phyloP scores from a whole-genome alignment of 1,139 yeast genomes.

The Blastobotrys persicus region DNA sequence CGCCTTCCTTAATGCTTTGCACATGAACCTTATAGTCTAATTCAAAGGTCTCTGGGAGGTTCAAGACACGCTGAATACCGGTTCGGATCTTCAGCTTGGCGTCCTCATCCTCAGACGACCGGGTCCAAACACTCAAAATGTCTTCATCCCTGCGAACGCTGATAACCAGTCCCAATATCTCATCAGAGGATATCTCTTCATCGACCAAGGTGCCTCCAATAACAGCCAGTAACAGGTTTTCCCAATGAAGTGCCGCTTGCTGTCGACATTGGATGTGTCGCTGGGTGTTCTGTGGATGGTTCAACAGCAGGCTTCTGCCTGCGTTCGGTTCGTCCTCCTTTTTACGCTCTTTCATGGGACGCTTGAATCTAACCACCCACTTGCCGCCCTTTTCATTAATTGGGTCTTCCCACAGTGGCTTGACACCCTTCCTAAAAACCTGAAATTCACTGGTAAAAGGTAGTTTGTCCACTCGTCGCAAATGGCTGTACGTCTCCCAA shows the following conservation, averaged over 20 bases:
- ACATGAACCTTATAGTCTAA: conserved; percentile 36
- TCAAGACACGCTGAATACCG: conserved; percentile 28
- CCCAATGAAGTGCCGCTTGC: conserved; percentile 37
- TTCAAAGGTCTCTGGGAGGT: conserved; percentile 26
- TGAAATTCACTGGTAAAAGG: conserved; percentile 58
- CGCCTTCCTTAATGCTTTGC: conserved; percentile 31
- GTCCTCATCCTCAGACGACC: conserved; percentile 23
- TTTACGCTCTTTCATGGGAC: conserved; percentile 29
- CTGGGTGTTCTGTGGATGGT: conserved; percentile 13
- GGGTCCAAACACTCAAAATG: conserved; percentile 39
- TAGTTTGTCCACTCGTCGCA: conserved; percentile 49
- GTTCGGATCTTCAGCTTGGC: conserved; percentile 22
- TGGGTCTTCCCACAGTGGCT: conserved; percentile 75
- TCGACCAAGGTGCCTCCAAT: conserved; percentile 34
- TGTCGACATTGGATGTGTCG: conserved; percentile 26
- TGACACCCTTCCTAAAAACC: conserved; percentile 60
- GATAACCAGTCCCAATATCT: conserved; percentile 39
- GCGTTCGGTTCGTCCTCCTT: conserved; percentile 12
- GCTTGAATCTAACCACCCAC: conserved; percentile 55
- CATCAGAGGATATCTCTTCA: conserved; percentile 27
- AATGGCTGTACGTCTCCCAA: conserved; percentile 52
- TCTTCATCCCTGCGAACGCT: conserved; percentile 40
- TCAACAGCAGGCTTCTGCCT: conserved; percentile 3
- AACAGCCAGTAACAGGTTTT: conserved; percentile 34
- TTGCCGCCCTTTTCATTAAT: conserved; percentile 61